Evolutionary conservation across 768 basidiomycete species (phyloP).

Genomic region (Mycena haematopus): DNA sequence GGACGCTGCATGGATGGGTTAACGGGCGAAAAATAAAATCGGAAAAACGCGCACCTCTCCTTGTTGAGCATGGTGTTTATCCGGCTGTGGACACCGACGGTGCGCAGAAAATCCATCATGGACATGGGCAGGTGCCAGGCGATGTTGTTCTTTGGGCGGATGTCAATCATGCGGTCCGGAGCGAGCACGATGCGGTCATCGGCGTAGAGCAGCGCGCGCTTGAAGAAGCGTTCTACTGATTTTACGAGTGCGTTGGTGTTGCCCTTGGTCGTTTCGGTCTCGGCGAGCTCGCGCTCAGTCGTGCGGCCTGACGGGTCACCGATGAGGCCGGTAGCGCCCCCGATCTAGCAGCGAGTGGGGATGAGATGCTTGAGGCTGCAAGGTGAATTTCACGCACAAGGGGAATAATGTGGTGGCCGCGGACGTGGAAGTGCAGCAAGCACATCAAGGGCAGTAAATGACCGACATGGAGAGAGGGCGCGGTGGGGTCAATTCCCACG

Average conservation of each 20-base stretch:
- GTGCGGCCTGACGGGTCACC: constrained; percentile 95
- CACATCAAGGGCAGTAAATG: constrained; percentile 90
- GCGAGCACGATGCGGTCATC: constrained; percentile 37
- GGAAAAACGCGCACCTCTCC: constrained; percentile 69
- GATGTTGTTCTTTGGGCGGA: constrained; percentile 54
- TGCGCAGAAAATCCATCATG: constrained; percentile 84
- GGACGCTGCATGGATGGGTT: constrained; percentile 61
- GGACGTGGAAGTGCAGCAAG: constrained; percentile 84
- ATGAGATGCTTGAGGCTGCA: background rate
- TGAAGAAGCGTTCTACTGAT: constrained; percentile 78
- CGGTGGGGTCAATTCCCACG: constrained; percentile 92
- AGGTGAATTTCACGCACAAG: constrained; percentile 62
- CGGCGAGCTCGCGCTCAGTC: constrained; percentile 77
- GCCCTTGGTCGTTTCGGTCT: constrained; percentile 58
- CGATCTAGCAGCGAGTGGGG: constrained; percentile 67
- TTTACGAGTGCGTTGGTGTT: constrained; percentile 71
- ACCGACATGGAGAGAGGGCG: constrained; percentile 88
- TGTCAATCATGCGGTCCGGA: constrained; percentile 28
- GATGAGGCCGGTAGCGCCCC: constrained; percentile 94
- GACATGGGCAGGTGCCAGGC: constrained; percentile 79
- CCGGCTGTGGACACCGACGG: constrained; percentile 78
- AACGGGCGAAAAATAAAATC: background rate
- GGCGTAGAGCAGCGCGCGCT: constrained; percentile 68
- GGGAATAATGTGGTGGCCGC: constrained; percentile 84
- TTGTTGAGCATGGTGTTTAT: constrained; percentile 90